Base-by-base conservation (phyloP, 129 eudicot species). In the Lactuca sativa region DNA sequence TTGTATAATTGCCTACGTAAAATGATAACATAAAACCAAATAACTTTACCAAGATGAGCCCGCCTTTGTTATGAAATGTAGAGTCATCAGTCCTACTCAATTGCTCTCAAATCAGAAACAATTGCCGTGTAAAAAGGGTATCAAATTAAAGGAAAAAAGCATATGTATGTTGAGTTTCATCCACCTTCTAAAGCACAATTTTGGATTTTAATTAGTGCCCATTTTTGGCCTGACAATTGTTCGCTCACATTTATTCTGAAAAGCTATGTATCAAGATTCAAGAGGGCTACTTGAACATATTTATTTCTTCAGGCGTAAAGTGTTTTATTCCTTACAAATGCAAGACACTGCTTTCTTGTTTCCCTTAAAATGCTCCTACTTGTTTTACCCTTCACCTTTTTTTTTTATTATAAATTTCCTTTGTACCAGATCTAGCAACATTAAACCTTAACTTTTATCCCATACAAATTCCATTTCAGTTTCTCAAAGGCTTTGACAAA, bases 61-160 rank as follows among this genome's bases (percentile, higher is more conserved):
- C 52, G 4, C 52, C 52, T 11, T 44, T 44, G 52, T 44, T 44
- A 6, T 12, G 9, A 41, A 41, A 11, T 9, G 52, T 44, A 44
- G n/a, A 44, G 52, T 53, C 25, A 12, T n/a, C 25, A 14, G 57
- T 53, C 57, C 9, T n/a, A 53, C 57, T 14, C 57, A 14, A 5
- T 53, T 53, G 57, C 18, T 15, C 25, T 53, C 57, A 53, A 53
- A 53, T 15, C 18, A n/a, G 25, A 53, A 53, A 53, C 9, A 3
- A 53, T 53, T 53, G 57, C 57, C 57, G 57, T 53, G 9, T 53
- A 53, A 53, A 53, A 53, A 53, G 25, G 57, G 57, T 53, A n/a
- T 15, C 14, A 16, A 14, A 44, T 44, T 44, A 11, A 44, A 16
- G 57, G 25, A 53, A 53, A 53, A 53, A 51, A 53, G 25, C 57